Percentiles rank a stretch among this genome's conserved stretches.
These are phyloP conservation scores for Penicillium italicum DNA, from an alignment of 2,329 filamentous ascomycete genomes.

Conservation along the genomic window DNA sequence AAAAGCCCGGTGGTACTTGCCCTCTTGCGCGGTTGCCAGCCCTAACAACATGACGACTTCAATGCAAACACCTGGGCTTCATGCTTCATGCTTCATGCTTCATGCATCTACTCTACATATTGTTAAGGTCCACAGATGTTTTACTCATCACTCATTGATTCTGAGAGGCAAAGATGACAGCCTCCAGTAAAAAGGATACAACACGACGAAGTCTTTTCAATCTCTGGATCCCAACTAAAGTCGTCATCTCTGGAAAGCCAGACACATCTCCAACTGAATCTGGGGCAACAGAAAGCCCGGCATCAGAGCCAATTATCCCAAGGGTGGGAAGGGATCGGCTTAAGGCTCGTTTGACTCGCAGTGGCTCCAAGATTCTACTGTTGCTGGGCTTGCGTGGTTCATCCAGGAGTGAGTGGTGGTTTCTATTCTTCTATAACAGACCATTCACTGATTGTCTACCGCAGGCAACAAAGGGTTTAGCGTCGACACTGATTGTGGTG, in stretches of 20 bases:
- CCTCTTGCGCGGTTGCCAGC: neutral
- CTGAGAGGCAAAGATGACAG: constrained; percentile 16
- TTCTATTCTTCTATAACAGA: neutral
- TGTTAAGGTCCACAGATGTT: neutral
- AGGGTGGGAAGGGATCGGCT: constrained; percentile 25
- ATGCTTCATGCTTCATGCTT: neutral
- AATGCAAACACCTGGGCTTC: neutral
- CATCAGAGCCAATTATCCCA: constrained; percentile 19
- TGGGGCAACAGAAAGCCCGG: constrained; percentile 25
- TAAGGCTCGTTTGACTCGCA: constrained; percentile 31
- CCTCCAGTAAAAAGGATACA: constrained; percentile 18
- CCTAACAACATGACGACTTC: neutral
- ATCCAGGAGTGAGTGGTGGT: constrained; percentile 23
- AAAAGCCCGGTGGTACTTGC: neutral
- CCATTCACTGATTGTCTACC: neutral
- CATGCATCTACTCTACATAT: constrained; percentile 1
- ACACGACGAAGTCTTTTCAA: constrained; percentile 26
- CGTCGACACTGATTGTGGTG: constrained; percentile 10
- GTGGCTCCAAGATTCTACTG: constrained; percentile 37
- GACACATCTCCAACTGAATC: constrained; percentile 19
- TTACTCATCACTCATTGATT: neutral
- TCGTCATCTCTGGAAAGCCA: constrained; percentile 12
- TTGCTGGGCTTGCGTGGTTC: constrained; percentile 33
- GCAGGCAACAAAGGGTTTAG: constrained; percentile 19
- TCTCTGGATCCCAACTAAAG: constrained; percentile 23